Percentiles rank a stretch among this genome's conserved stretches.
Conservation (phyloP, 352 stramenopile genomes). For the Phytophthora uliginosa region DNA sequence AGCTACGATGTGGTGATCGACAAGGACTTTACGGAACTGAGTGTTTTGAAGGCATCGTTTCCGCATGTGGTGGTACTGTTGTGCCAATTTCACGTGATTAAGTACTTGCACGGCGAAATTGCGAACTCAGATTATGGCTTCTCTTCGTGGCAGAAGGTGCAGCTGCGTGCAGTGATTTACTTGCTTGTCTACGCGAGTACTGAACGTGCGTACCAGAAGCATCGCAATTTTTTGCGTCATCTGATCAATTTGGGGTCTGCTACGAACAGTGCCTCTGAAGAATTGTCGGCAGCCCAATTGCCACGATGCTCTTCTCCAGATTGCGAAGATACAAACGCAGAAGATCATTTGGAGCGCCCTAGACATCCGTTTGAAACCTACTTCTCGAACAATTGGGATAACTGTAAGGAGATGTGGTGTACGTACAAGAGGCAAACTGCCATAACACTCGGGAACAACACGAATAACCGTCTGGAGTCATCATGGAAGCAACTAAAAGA, state of each 20-base stretch:
- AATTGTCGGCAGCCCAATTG: too few species aligned
- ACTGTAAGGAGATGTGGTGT: not conserved
- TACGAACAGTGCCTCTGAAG: not conserved
- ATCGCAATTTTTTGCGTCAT: not conserved
- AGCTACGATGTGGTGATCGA: not conserved
- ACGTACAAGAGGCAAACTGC: not conserved
- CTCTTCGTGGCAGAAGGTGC: not conserved
- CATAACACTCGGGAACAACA: not conserved
- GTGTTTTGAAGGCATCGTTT: not conserved
- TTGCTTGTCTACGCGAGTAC: not conserved
- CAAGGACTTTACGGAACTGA: not conserved
- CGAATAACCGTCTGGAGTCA: not conserved
- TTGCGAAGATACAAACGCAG: too few species aligned
- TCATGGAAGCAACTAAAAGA: not conserved
- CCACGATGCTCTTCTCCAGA: not conserved
- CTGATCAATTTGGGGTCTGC: not conserved
- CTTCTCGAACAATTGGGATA: not conserved
- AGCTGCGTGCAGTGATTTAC: not conserved
- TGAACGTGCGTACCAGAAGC: not conserved
- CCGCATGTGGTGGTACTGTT: not conserved
- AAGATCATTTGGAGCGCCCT: not conserved
- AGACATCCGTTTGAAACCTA: not conserved
- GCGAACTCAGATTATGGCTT: not conserved
- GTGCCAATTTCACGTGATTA: not conserved
- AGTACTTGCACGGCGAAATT: not conserved